Base-by-base conservation (phyloP, 257 asterid genomes). In the Mitragyna speciosa region DNA sequence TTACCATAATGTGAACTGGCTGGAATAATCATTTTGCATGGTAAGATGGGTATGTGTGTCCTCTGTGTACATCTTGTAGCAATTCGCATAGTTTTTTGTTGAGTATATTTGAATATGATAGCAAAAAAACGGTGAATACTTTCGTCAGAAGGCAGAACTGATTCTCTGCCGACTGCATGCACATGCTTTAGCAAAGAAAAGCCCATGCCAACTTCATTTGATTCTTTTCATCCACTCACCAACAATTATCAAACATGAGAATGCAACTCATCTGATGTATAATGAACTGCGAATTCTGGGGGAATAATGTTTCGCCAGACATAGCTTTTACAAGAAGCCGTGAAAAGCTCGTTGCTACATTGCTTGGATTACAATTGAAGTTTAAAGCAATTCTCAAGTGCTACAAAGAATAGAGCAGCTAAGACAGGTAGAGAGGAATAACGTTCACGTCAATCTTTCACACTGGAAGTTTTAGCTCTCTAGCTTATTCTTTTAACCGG, bases 321-420 rank as follows among this genome's bases (percentile, higher is more conserved):
- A 70, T 54, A 20, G 74, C 75, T 74, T 74, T 16, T 24, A 30
- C 43, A 69, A 74, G 58, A 78, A 75, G 86, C 59, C 69, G 61
- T 61, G 22, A 70, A 66, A 41, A 12, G 76, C 36, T 43, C 47
- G 24, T 66, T 11, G 59, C 31, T 52, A 58, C 75, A 63, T 86
- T 83, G 87, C 89, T 83, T 86, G 85, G 82, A 86, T 81, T 86
- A 83, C 85, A 86, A 86, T 81, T 70, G 64, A 83, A 83, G 87
- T 68, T 45, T 48, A 16, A 41, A 70, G 70, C 48, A 76, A 73
- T 82, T 76, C 82, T 76, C 76, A 7, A 61, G 81, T 75, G 85
- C 51, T 76, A 41, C 70, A 49, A 69, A 74, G 80, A 66, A 77
- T 64, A 78, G 41, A 73, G 31, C 33, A 31, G 48, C 61, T 45